Conservation (phyloP, 2,329 filamentous ascomycete species). For the Verticillium tricorpus region DNA sequence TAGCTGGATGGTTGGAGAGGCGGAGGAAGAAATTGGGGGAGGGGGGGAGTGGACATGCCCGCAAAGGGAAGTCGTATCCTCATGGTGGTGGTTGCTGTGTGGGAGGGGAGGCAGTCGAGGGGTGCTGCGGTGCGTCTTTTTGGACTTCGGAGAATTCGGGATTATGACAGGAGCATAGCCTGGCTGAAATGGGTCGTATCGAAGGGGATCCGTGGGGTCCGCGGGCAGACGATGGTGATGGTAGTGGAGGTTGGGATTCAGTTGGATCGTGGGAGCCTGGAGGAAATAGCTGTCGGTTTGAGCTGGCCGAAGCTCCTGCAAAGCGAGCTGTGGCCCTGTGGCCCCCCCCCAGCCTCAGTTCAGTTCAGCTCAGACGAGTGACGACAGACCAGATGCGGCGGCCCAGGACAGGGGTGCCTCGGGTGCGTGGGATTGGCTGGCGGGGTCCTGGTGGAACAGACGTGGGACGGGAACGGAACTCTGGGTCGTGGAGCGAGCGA, state of each 20-base stretch:
- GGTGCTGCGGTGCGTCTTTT: neutral
- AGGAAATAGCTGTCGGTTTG: neutral
- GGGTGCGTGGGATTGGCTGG: neutral
- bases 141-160: neutral
- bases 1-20: conserved; percentile 5
- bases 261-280: neutral
- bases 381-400: neutral
- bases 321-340: neutral
- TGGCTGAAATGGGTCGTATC: neutral
- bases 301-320: neutral
- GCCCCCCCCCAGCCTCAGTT: neutral
- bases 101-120: neutral
- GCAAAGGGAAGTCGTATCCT: conserved; percentile 86
- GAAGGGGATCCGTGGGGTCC: neutral
- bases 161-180: neutral
- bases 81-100: conserved; percentile 43
- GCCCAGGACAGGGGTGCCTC: neutral
- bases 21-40: conserved; percentile 7
- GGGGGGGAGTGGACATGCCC: conserved; percentile 48
- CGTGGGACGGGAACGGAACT: neutral
- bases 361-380: neutral
- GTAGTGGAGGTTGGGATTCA: neutral
- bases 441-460: neutral
- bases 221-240: neutral
- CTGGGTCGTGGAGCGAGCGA: neutral